Base-by-base conservation (phyloP, 2,329 filamentous ascomycete genomes). In the Ascochyta fabae region DNA sequence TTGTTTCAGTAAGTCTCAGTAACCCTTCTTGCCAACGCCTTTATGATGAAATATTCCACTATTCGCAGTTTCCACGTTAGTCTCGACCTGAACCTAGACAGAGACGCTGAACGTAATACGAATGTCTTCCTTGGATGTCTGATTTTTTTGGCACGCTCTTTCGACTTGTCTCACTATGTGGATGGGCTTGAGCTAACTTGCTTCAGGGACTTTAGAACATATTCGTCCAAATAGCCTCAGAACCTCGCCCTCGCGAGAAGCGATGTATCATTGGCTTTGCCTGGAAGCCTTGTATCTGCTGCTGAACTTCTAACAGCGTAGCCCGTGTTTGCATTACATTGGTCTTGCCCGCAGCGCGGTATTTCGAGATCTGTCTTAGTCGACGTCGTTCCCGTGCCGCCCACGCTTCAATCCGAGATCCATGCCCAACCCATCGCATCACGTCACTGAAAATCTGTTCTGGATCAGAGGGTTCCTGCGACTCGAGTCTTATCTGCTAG, bases 11-110 rank as follows among this genome's bases (percentile, higher is more conserved):
- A 53, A 57, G 54, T 53, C 22, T 6, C 4, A 2, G 15, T 40
- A 10, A 4, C 26, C 22, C 19, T 47, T 13, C 29, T 24, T 22
- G 6, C 13, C 3, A 7, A 29, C 35, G 39, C 24, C 27, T 44
- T 42, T 33, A 58, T 58, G 55, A 58, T 58, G 55, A 58, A 58
- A 58, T 49, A 26, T 58, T 58, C 46, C 55, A 47, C 42, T 49
- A 53, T 58, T 58, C 55, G 55, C 55, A 58, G 55, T 58, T 58
- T 58, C 55, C 55, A 58, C 55, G 55, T 52, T 53, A 58, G 46
- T 53, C 48, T 57, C 54, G 44, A 57, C 54, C 19, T 42, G 54
- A 57, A 57, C 54, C 54, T 57, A 46, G 40, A 57, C 49, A 26
- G 54, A 57, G 48, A 23, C 48, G 40, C 48, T 57, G 54, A 57